Base-by-base conservation (phyloP, 192 early-diverging fungal genomes). In the Coemansia sp. region DNA sequence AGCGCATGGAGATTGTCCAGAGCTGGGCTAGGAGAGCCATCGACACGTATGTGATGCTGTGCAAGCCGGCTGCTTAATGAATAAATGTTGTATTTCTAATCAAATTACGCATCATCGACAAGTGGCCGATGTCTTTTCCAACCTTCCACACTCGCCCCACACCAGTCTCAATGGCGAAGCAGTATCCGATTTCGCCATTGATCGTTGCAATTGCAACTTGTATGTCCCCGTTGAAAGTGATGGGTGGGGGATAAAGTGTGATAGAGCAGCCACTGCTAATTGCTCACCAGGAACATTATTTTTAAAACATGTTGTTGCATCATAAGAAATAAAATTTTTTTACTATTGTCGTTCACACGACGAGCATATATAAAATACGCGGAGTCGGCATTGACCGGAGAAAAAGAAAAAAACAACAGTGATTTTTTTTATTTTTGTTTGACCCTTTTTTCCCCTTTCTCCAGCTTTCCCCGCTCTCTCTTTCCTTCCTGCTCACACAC, bases 1-100 rank as follows among this genome's bases (percentile, higher is more conserved):
- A 7, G 27, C 2, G 33, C 11, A 13, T 19, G 11, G 14, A 57
- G 23, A 18, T 69, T 23, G 72, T 57, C 3, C 38, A 50, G 39
- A 19, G 17, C 17, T 78, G 74, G 74, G 74, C 74, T n/a, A 63
- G 53, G 14, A 59, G 74, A 3, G 74, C 64, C 4, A 67, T 78
- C 14, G 74, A 78, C 44, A 40, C 68, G 3, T 67, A 45, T 34
- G 59, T 25, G 25, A 61, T 67, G 53, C 54, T 71, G 50, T 37
- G 57, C 19, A 67, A 63, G 47, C 54, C 67, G 6, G 25, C 27
- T 11, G 5, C 22, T 3, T 43, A 23, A 44, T 8, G 21, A 37
- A 41, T 18, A 54, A 37, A 19, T 2, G 9, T 54, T 37, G 21
- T 27, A 13, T 52, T 33, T 37, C 14, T 37, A 42, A 42, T 30